Conservation (phyloP, 331 rosid genomes). For the Cydonia oblonga region DNA sequence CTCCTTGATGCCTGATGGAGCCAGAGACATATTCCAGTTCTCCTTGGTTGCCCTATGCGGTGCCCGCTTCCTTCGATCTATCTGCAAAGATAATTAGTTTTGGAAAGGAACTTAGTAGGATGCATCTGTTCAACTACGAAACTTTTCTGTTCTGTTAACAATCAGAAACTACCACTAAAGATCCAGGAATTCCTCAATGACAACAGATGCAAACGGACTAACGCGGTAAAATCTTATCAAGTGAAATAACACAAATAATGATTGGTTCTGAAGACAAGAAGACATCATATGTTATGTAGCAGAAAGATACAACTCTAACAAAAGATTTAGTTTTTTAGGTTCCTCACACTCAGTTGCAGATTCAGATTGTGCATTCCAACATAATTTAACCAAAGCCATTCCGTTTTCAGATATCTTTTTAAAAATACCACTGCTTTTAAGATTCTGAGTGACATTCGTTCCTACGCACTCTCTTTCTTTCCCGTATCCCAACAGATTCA, state of each 20-base stretch:
- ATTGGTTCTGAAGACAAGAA: not conserved
- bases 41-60: not conserved
- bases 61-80: conserved; percentile 6
- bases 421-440: no score
- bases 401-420: not conserved
- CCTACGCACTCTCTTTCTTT: not conserved
- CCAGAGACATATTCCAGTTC: not conserved
- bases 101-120: not conserved
- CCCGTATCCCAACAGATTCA: not conserved
- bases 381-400: not conserved
- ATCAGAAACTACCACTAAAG: not conserved
- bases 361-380: not conserved
- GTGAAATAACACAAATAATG: not conserved
- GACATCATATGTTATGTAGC: not conserved
- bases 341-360: not conserved
- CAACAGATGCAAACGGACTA: not conserved
- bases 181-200: not conserved
- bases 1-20: not conserved
- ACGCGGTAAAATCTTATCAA: not conserved
- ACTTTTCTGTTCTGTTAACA: not conserved
- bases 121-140: not conserved
- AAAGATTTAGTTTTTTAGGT: no score
- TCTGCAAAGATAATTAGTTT: conserved; percentile 14
- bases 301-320: not conserved
- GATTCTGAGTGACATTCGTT: not conserved